Evolutionary conservation across 2,329 filamentous ascomycete genomes (phyloP).

Genomic region (Pestalotiopsis sp.): DNA sequence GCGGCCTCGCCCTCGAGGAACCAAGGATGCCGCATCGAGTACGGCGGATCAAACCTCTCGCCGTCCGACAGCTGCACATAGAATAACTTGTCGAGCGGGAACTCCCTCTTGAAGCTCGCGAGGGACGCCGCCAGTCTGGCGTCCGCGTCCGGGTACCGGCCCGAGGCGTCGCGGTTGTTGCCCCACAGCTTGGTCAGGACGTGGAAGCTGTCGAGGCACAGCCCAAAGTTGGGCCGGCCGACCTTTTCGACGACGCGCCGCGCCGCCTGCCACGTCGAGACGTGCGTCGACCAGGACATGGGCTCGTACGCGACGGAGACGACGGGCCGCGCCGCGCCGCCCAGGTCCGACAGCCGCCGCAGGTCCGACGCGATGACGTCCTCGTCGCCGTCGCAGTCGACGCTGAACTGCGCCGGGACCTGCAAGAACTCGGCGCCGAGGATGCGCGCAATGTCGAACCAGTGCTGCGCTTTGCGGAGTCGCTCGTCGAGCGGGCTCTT

Average conservation of each 20-base stretch:
- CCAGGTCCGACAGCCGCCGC: not conserved
- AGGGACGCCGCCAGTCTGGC: not conserved
- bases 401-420: not conserved
- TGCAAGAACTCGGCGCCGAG: not conserved
- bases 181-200: not conserved
- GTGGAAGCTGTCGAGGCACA: not conserved
- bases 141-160: not conserved
- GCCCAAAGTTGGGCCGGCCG: not conserved
- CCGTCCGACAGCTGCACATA: not conserved
- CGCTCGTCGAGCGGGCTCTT: not conserved
- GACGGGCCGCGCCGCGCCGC: not conserved
- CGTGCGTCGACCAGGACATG: constrained; percentile 1
- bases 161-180: not conserved
- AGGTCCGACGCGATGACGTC: not conserved
- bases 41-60: not conserved
- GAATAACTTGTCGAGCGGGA: not conserved
- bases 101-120: not conserved
- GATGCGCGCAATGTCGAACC: not conserved
- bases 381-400: not conserved
- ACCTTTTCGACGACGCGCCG: not conserved
- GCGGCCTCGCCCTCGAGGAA: not conserved
- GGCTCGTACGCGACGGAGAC: not conserved
- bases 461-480: not conserved
- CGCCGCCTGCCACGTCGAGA: not conserved
- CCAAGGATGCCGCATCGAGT: not conserved